phyloP scores from a whole-genome alignment of 2,329 filamentous ascomycete genomes.

The Clonostachys rhizophaga region DNA sequence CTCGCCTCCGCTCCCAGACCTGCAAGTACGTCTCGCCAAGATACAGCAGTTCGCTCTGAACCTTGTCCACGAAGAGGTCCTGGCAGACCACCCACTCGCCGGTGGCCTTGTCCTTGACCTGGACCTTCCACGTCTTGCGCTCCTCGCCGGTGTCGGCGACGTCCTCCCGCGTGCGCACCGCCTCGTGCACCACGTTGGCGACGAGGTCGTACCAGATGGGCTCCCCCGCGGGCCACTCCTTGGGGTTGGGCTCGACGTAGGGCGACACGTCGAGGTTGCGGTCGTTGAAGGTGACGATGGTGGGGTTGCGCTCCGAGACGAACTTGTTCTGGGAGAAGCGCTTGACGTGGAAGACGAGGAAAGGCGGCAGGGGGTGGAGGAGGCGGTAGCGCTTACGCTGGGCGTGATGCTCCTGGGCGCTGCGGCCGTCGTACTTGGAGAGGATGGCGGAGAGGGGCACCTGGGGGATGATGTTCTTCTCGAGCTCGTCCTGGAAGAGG shows the following conservation, averaged over 20 bases:
- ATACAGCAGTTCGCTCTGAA: slow-evolving; percentile 84
- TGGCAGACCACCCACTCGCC: slow-evolving; percentile 92
- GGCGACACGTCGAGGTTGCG: slow-evolving; percentile 79
- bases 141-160: slow-evolving; percentile 88
- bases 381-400: slow-evolving; percentile 87
- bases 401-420: slow-evolving; percentile 82
- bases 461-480: slow-evolving; percentile 94
- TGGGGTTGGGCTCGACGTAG: slow-evolving; percentile 84
- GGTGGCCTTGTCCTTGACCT: slow-evolving; percentile 74
- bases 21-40: slow-evolving; percentile 93
- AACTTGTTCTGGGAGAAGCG: slow-evolving; percentile 97
- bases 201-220: slow-evolving; percentile 94
- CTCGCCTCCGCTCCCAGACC: slow-evolving; percentile 85
- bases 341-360: slow-evolving; percentile 91
- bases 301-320: slow-evolving; percentile 91
- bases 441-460: slow-evolving; percentile 79
- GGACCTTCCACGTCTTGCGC: slow-evolving; percentile 88
- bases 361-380: slow-evolving; percentile 85
- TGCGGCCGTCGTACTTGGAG: slow-evolving; percentile 86
- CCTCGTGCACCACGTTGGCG: slow-evolving; percentile 89
- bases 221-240: slow-evolving; percentile 65
- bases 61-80: slow-evolving; percentile 87
- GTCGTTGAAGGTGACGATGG: slow-evolving; percentile 93
- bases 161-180: slow-evolving; percentile 70
- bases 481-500: slow-evolving; percentile 91